phyloP scores from a whole-genome alignment of 306 rosid genomes.

The Dryas alaskensis region DNA sequence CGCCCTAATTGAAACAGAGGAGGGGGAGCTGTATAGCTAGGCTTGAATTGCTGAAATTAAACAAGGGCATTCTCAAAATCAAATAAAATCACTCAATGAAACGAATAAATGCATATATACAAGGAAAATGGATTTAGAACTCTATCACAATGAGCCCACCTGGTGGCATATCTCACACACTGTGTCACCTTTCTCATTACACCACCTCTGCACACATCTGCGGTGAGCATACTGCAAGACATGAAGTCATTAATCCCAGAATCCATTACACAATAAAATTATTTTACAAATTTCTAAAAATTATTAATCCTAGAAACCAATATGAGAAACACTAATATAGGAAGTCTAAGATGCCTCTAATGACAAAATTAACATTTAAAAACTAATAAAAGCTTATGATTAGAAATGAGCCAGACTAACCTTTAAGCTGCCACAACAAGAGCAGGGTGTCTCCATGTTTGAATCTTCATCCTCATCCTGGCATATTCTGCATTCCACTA shows the following conservation, averaged over 20 bases:
- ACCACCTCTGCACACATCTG: constrained; percentile 88
- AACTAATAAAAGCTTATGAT: background rate
- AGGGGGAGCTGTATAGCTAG: constrained; percentile 90
- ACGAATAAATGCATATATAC: background rate
- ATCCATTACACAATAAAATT: background rate
- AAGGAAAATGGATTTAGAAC: background rate
- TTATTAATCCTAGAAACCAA: too few species aligned
- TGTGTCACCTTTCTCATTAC: constrained; percentile 93
- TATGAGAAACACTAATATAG: too few species aligned
- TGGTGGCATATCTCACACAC: constrained; percentile 94
- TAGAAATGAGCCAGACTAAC: constrained; percentile 31
- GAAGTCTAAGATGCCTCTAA: too few species aligned
- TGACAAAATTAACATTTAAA: too few species aligned
- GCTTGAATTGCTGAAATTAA: constrained; percentile 67
- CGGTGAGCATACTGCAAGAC: constrained; percentile 88
- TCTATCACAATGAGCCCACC: constrained; percentile 40
- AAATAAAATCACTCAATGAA: background rate
- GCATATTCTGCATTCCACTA: constrained; percentile 90
- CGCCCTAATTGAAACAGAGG: constrained; percentile 82
- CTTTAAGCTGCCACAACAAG: constrained; percentile 95
- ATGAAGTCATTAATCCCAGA: background rate
- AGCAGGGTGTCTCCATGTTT: constrained; percentile 96
- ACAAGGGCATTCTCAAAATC: background rate
- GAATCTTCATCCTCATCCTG: constrained; percentile 90
- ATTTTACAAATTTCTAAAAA: background rate